Evolutionary conservation across 176 grass and related monocot genomes (phyloP), one percentile per base, ranked within the genome.

Genomic region (Oryza meridionalis): DNA sequence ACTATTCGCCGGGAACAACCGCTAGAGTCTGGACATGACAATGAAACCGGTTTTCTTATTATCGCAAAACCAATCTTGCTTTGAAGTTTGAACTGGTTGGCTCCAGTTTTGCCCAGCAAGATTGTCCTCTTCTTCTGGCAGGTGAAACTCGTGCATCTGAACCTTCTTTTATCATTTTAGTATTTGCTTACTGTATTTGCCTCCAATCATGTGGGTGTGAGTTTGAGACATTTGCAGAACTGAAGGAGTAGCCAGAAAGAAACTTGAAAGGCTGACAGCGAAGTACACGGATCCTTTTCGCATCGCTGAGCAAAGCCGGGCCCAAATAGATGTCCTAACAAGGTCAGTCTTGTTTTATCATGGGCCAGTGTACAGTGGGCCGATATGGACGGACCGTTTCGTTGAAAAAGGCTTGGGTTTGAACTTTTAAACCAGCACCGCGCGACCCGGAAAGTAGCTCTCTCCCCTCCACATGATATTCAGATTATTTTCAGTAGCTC

Each of bases 101-200:
- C 0, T 38, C 11, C 69, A 44, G 11, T 72, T 8, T 25, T 26
- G n/a, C 69, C 69, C 37, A 12, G 21, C 17, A 40, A 5, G 6
- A 10, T 2, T 13, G 6, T 46, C 5, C 5, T 4, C 13, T 15
- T 14, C 1, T 26, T 26, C 25, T 22, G 14, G 14, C 66, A 70
- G 67, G 67, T n/a, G 35, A 70, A 42, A 38, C 67, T 70, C 37
- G 68, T 11, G 68, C 68, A 43, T 70, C 68, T 70, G 4, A 14
- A 33, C 11, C 2, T 67, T 17, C 8, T 11, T 43, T 40, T 40
- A 40, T 15, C 6, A 47, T 13, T 12, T n/a, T n/a, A 31, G 29
- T 31, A 6, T 22, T 70, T 40, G 8, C 38, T 40, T 40, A 40
- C 38, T 40, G 38, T 40, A 40, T 40, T 69, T 65, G 24, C 19